Conservation (phyloP, 2,329 filamentous ascomycete species). For the Geosmithia putterillii region DNA sequence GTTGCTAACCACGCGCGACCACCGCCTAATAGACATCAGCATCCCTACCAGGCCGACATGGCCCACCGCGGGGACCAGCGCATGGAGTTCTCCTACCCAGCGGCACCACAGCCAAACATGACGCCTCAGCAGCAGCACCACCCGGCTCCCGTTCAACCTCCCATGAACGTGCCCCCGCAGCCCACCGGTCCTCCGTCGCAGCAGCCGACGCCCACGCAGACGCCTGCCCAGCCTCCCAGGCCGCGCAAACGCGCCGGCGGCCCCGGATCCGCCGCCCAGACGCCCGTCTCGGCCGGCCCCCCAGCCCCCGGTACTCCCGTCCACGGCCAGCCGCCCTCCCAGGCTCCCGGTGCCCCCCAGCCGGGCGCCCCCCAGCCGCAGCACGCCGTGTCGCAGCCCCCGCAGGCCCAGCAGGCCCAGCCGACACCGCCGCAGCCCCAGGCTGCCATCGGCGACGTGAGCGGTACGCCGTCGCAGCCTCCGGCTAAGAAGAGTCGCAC, state of each 20-base stretch:
- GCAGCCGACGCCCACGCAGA: conserved; percentile 23
- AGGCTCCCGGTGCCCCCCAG: conserved; percentile 9
- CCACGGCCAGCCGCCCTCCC: conserved; percentile 17
- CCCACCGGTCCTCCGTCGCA: conserved; percentile 16
- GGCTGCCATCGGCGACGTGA: conserved; percentile 16
- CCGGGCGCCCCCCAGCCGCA: conserved; percentile 1
- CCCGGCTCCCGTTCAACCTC: conserved; percentile 24
- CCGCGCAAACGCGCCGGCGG: conserved; percentile 28
- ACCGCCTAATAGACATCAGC: conserved; percentile 19
- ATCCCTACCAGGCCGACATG: conserved; percentile 39
- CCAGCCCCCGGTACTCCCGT: conserved; percentile 9
- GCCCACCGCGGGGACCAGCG: conserved; percentile 26
- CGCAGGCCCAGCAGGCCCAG: background rate
- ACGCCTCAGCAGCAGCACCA: conserved; percentile 23
- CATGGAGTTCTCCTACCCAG: conserved; percentile 26
- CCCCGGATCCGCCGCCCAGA: conserved; percentile 10
- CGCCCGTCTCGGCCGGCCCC: conserved; percentile 2
- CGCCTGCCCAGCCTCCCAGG: conserved; percentile 22
- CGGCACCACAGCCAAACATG: conserved; percentile 22
- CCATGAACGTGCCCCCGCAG: conserved; percentile 31
- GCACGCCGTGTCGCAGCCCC: conserved; percentile 1
- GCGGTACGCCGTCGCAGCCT: conserved; percentile 1
- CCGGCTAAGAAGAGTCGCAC: conserved; percentile 85
- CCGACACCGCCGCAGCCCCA: conserved; percentile 10
- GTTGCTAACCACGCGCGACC: background rate